Base-by-base conservation (phyloP, 768 basidiomycete species). In the Psilocybe subaeruginosa region DNA sequence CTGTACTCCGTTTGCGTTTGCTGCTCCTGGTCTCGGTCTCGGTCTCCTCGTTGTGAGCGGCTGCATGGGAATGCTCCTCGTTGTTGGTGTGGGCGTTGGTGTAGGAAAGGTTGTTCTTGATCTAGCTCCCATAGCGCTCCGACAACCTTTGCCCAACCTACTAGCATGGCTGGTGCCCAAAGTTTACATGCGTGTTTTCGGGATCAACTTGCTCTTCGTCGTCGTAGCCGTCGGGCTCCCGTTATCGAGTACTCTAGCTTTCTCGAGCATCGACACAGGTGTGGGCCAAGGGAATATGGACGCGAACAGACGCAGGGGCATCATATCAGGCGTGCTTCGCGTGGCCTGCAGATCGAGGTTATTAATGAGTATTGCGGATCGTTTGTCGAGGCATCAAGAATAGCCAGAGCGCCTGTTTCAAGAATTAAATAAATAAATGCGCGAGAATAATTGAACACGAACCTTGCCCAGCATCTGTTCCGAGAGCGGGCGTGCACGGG, bases 301-400 rank as follows among this genome's bases (percentile, higher is more conserved):
- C 19, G 19, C 19, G 19, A 19, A 19, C 19, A 19, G 19, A 19
- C 19, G 19, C 19, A 19, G 19, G 19, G 19, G 19, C 1, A 82
- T 79, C 54, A 75, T 60, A 35, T 84, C 81, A 1, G 82, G 78
- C 1, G 81, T 84, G 8, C 70, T 80, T 2, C 91, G 91, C 0
- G 92, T 93, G 4, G 90, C 90, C 69, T 92, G 85, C 2, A 94
- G 78, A 64, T 93, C 90, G n/a, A 94, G 79, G 17, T 83, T 82
- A 62, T 88, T 90, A 70, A 94, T 91, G 3, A 94, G 77, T 58
- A 85, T 84, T 0, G 89, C 92, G 3, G 81, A 45, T 93, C 92
- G 54, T 91, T 85, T 1, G 91, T 93, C 0, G 90, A 92, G 0
- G 90, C 90, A 63, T 89, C 89, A 16, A 93, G 76, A 31, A 91